Conservation (phyloP, 208 protist species). For the Herpetomonas samuelpessoai region DNA sequence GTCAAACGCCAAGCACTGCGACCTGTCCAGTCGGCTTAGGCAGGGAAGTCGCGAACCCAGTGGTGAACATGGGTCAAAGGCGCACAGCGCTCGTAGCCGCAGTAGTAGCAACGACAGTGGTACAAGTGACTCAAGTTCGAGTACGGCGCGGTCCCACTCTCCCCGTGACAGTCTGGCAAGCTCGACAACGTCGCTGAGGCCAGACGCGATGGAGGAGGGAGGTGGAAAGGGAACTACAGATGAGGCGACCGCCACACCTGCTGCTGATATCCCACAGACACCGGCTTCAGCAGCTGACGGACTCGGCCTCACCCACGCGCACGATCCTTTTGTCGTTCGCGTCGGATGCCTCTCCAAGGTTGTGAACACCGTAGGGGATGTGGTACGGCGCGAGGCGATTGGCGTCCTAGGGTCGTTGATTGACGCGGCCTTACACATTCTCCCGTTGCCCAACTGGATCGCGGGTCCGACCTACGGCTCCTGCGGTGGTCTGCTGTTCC, state of each 20-base stretch:
- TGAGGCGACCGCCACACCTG: too few species aligned
- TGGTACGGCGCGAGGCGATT: slow-evolving; percentile 39
- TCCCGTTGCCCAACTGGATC: slow-evolving; percentile 45
- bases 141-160: neutral
- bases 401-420: slow-evolving; percentile 55
- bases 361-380: slow-evolving; percentile 22
- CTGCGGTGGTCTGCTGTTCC: slow-evolving; percentile 79
- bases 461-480: slow-evolving; percentile 63
- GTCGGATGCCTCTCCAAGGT: slow-evolving; percentile 12
- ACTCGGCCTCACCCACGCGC: neutral
- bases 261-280: too few species aligned
- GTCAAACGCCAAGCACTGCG: too few species aligned
- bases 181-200: neutral
- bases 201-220: neutral
- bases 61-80: too few species aligned
- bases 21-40: too few species aligned
- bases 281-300: too few species aligned
- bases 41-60: too few species aligned
- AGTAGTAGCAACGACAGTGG: too few species aligned
- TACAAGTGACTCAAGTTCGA: too few species aligned
- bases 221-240: neutral
- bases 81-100: too few species aligned
- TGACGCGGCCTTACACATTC: slow-evolving; percentile 46
- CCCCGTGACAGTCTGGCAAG: neutral
- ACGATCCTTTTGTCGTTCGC: slow-evolving; percentile 16